phyloP scores from a whole-genome alignment of 352 stramenopile genomes.

The Globisporangium polare region DNA sequence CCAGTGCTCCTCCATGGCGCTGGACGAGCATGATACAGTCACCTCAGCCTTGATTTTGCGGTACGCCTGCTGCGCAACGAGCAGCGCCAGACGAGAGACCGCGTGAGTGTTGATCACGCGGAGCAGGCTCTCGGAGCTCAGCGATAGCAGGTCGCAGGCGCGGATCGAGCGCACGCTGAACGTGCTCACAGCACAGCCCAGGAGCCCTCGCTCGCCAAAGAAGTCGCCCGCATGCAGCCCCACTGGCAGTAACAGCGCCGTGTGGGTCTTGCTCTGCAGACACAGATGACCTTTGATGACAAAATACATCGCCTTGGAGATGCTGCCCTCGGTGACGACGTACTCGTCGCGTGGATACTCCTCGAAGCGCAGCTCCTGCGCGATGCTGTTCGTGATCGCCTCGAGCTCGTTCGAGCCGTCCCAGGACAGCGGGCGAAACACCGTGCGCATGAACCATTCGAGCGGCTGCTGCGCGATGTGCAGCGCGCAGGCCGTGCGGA shows the following conservation, averaged over 20 bases:
- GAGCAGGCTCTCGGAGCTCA: constrained; percentile 13
- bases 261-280: constrained; percentile 10
- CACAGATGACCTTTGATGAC: constrained; percentile 47
- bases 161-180: constrained; percentile 14
- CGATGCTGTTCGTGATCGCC: constrained; percentile 27
- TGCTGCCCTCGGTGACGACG: constrained; percentile 54
- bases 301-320: constrained; percentile 72
- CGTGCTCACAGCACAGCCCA: constrained; percentile 39
- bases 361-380: constrained; percentile 51
- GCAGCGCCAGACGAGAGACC: not conserved
- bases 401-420: constrained; percentile 19
- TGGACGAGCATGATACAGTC: not conserved
- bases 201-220: constrained; percentile 58
- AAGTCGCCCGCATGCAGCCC: constrained; percentile 28
- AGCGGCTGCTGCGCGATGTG: constrained; percentile 39
- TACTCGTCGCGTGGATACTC: constrained; percentile 59
- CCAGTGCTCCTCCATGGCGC: constrained; percentile 7
- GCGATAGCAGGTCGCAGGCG: constrained; percentile 17
- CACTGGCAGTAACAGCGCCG: constrained; percentile 1
- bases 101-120: constrained; percentile 4
- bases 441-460: constrained; percentile 24
- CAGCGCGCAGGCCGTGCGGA: constrained; percentile 26
- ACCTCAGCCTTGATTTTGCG: constrained; percentile 3
- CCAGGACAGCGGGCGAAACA: constrained; percentile 25
- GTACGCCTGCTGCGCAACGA: constrained; percentile 8